These are phyloP conservation scores for Salix udensis DNA, from an alignment of 345 rosid genomes.

Conservation along the genomic window DNA sequence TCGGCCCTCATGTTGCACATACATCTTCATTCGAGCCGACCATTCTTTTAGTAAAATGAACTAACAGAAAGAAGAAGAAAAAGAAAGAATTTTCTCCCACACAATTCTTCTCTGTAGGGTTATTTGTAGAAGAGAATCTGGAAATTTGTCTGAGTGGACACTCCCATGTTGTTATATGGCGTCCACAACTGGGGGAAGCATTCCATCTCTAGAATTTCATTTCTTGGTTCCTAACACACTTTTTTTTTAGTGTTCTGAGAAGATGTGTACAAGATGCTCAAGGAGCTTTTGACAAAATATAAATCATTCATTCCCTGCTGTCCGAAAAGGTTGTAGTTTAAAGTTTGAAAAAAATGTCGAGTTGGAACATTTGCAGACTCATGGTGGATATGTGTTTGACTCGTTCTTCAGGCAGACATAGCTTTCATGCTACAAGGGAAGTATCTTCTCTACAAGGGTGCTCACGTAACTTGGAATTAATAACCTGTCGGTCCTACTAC, in stretches of 20 bases:
- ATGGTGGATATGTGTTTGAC: neutral
- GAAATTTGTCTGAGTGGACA: neutral
- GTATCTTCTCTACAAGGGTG: neutral
- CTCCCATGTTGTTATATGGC: neutral
- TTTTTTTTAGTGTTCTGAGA: neutral
- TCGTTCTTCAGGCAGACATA: neutral
- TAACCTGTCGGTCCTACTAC: neutral
- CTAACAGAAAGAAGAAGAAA: neutral
- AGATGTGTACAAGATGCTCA: neutral
- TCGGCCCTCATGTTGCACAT: neutral
- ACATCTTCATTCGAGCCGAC: constrained; percentile 9
- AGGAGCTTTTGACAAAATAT: neutral
- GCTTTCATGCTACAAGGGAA: neutral
- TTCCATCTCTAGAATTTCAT: neutral
- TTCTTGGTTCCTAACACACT: neutral
- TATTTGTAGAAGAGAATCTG: neutral
- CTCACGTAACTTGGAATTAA: neutral
- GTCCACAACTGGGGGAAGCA: neutral
- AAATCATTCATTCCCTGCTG: neutral
- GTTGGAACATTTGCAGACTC: neutral
- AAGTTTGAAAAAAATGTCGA: neutral
- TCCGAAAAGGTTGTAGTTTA: neutral
- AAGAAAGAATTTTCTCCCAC: neutral
- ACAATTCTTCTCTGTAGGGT: neutral
- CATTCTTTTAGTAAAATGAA: constrained; percentile 21